Conservation (phyloP, 164 flowering plant species). For the Piper longum region DNA sequence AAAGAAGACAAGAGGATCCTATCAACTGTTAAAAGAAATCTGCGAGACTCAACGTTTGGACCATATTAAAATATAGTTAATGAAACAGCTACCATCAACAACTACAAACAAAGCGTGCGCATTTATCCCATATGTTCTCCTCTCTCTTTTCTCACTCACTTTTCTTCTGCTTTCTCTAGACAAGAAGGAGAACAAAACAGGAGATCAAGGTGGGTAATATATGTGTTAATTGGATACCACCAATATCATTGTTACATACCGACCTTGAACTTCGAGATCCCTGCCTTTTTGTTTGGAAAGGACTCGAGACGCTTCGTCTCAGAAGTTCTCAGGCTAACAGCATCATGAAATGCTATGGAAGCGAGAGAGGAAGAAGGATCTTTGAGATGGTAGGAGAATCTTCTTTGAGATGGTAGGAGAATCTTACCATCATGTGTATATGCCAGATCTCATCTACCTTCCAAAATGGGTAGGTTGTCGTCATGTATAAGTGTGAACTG, state of each 20-base stretch:
- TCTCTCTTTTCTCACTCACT: too few species aligned
- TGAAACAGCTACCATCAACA: too few species aligned
- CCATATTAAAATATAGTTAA: too few species aligned
- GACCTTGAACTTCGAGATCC: neutral
- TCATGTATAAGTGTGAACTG: neutral
- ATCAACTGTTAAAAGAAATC: too few species aligned
- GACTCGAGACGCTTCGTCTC: neutral
- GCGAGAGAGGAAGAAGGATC: neutral
- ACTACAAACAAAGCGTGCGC: neutral
- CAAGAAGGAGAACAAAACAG: neutral
- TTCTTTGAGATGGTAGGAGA: neutral
- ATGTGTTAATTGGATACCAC: neutral
- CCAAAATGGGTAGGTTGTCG: neutral
- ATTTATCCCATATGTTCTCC: too few species aligned
- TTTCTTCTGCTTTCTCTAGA: neutral
- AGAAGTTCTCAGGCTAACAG: neutral
- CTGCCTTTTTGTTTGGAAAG: neutral
- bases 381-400: neutral
- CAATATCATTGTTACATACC: neutral
- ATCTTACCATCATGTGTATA: neutral
- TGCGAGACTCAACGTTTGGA: too few species aligned
- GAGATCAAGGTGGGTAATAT: neutral
- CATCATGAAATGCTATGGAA: neutral
- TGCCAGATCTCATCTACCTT: neutral
- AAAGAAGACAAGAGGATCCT: too few species aligned